Conservation (phyloP, 2,329 filamentous ascomycete genomes). For the Beauveria caledonica region DNA sequence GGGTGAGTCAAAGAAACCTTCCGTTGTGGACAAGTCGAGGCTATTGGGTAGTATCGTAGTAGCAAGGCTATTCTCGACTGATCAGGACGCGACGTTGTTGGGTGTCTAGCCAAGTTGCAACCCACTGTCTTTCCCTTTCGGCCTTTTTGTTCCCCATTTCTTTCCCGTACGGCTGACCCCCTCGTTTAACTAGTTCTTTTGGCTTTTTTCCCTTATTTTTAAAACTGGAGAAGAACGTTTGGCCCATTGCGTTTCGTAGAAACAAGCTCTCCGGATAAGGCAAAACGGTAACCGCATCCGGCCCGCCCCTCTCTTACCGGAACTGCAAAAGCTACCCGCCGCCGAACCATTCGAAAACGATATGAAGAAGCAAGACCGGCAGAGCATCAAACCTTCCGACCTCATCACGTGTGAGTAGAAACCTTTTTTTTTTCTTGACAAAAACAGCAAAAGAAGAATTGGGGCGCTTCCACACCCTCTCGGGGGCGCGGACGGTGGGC, state of each 20-base stretch:
- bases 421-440: not conserved
- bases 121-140: not conserved
- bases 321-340: not conserved
- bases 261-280: constrained; percentile 3
- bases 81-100: not conserved
- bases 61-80: not conserved
- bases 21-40: constrained; percentile 3
- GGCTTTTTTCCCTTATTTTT: not conserved
- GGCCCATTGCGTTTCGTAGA: not conserved
- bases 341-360: not conserved
- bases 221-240: not conserved
- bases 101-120: not conserved
- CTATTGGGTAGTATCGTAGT: not conserved
- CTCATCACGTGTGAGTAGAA: constrained; percentile 6
- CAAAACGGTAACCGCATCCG: not conserved
- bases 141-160: not conserved
- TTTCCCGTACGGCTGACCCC: not conserved
- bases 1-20: constrained; percentile 5
- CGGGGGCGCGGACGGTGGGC: constrained; percentile 13
- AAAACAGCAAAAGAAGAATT: constrained; percentile 6
- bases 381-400: constrained; percentile 3
- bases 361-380: constrained; percentile 3
- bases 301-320: not conserved
- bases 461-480: constrained; percentile 8
- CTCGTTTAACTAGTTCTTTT: not conserved